A percentile compares a stretch with the other conserved stretches of the same genome.
phyloP scores from a whole-genome alignment of 2,329 filamentous ascomycete species.

The Trematosphaeria pertusa region DNA sequence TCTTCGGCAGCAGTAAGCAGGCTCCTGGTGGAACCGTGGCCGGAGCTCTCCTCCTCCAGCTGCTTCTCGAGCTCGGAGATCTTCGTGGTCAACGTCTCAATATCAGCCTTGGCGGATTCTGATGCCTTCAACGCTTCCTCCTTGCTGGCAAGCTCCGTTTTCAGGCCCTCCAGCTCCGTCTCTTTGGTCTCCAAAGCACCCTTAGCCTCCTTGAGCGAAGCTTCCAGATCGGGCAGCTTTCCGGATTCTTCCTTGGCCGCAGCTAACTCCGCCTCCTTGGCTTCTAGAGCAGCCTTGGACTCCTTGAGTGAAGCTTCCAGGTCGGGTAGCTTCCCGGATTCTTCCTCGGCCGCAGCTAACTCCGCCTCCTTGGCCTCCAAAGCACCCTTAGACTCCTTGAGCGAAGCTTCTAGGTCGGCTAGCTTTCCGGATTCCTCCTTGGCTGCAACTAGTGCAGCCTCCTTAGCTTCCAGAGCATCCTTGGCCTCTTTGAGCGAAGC shows the following conservation, averaged over 20 bases:
- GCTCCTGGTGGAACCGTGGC: constrained; percentile 21
- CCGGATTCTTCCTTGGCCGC: constrained; percentile 9
- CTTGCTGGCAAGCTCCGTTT: constrained; percentile 9
- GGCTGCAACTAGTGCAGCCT: too few species aligned
- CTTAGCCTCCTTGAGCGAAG: constrained; percentile 7
- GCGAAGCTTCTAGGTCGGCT: too few species aligned
- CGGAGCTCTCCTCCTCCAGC: constrained; percentile 12
- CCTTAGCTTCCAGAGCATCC: too few species aligned
- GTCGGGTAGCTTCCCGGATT: not conserved
- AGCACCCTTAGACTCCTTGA: too few species aligned
- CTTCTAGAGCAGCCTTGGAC: too few species aligned
- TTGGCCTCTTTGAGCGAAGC: constrained; percentile 35
- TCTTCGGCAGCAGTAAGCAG: constrained; percentile 24
- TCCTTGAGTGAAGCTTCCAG: too few species aligned
- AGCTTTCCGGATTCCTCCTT: constrained; percentile 9
- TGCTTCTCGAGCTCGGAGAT: constrained; percentile 8
- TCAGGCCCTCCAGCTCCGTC: constrained; percentile 14
- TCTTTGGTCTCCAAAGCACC: constrained; percentile 5
- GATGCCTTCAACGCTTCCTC: constrained; percentile 12
- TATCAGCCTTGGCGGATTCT: constrained; percentile 17
- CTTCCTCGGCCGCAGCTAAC: too few species aligned
- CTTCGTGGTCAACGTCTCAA: constrained; percentile 15
- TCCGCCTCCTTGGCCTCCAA: too few species aligned
- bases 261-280: constrained; percentile 3
- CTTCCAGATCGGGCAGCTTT: constrained; percentile 12